Percentiles rank a stretch among this genome's conserved stretches.
Conservation (phyloP, 441 rosid species). For the Pelargonium cotyledonis region DNA sequence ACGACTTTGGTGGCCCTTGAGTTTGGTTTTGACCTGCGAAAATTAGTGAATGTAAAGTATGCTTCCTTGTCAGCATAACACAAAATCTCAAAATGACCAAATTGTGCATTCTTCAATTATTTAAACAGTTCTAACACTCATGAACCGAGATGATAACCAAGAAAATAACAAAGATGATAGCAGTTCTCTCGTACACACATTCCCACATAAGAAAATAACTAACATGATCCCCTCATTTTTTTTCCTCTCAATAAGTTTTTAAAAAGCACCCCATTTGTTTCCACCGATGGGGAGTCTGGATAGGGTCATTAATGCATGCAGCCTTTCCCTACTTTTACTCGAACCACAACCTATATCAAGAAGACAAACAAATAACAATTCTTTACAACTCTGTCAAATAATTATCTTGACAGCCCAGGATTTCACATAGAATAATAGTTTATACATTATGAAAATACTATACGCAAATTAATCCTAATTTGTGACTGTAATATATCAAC, state of each 20-base stretch:
- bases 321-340: background rate
- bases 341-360: background rate
- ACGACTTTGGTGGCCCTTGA: slow-evolving; percentile 45
- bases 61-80: background rate
- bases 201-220: background rate
- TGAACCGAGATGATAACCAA: too few relatives aligned
- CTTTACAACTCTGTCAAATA: background rate
- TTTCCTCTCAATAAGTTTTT: background rate
- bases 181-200: background rate
- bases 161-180: background rate
- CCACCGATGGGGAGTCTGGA: background rate
- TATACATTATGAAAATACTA: background rate
- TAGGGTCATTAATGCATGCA: background rate
- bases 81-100: background rate
- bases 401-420: background rate
- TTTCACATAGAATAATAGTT: background rate
- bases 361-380: background rate
- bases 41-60: background rate
- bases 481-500: background rate
- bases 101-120: background rate
- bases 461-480: background rate
- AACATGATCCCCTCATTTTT: background rate
- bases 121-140: background rate
- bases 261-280: background rate
- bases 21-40: slow-evolving; percentile 36